Conservation (phyloP, 225 moss, liverwort and hornwort genomes). For the Pseudoscleropodium purum region DNA sequence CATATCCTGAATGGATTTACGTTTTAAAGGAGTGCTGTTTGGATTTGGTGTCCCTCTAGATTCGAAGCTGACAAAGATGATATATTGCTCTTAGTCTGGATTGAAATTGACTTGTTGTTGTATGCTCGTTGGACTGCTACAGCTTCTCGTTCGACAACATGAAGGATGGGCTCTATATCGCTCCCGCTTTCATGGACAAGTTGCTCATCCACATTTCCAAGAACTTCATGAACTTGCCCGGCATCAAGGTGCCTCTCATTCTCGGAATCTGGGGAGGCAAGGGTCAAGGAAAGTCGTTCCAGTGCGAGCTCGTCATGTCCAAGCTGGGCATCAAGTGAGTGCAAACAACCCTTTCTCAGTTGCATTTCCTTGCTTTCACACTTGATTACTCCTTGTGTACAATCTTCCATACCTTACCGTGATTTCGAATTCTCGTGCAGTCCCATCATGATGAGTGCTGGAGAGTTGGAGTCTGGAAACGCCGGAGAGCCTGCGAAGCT, state of each 20-base stretch:
- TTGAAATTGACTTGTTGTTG: neutral
- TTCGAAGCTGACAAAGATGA: neutral
- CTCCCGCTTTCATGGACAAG: conserved; percentile 96
- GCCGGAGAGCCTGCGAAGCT: conserved; percentile 97
- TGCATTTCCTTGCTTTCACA: neutral
- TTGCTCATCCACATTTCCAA: conserved; percentile 70
- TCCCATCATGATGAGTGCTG: conserved; percentile 96
- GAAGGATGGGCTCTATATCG: conserved; percentile 80
- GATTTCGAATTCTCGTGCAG: neutral
- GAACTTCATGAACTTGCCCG: conserved; percentile 87
- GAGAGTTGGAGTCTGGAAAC: conserved; percentile 97
- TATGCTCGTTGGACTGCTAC: neutral
- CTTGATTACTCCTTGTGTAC: no score
- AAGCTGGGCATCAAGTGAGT: conserved; percentile 88
- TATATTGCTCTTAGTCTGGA: neutral
- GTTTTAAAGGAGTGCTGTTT: neutral
- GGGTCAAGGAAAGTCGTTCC: conserved; percentile 99
- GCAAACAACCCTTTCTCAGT: no score
- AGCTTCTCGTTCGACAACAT: conserved; percentile 81
- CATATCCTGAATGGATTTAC: no score
- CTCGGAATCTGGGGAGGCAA: conserved; percentile 98
- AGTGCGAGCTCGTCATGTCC: conserved; percentile 74
- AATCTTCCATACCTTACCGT: neutral
- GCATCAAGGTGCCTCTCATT: conserved; percentile 91
- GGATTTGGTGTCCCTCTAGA: neutral